Percentiles rank a stretch among this genome's conserved stretches.
These are phyloP conservation scores for Porogramme epimiltina DNA, from an alignment of 1,284 basidiomycete species.

Conservation along the genomic window DNA sequence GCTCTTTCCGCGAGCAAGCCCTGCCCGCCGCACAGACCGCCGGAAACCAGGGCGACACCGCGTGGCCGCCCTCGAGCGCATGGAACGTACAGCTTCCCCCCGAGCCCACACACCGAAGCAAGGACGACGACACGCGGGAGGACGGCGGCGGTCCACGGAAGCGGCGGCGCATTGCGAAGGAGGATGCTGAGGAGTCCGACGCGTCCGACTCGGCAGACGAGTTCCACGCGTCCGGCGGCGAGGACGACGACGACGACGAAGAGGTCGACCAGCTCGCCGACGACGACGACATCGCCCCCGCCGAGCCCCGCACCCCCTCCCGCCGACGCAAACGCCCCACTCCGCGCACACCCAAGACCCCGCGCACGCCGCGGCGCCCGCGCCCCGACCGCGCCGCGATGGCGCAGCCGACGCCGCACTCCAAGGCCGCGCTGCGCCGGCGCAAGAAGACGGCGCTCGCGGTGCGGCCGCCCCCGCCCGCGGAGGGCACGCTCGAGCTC, in stretches of 20 bases:
- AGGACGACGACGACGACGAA: constrained; percentile 1
- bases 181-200: background rate
- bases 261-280: background rate
- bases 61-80: constrained; percentile 10
- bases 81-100: constrained; percentile 12
- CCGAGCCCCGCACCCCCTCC: constrained; percentile 5
- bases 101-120: background rate
- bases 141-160: background rate
- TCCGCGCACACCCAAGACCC: constrained; percentile 22
- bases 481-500: constrained; percentile 33
- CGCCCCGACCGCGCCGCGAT: constrained; percentile 29
- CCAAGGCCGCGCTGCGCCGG: constrained; percentile 56
- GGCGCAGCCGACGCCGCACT: constrained; percentile 67
- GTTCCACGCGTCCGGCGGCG: constrained; percentile 1
- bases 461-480: constrained; percentile 39
- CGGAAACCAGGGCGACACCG: constrained; percentile 5
- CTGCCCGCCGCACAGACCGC: constrained; percentile 33
- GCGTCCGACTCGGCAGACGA: background rate
- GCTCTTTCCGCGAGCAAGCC: constrained; percentile 43
- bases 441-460: constrained; percentile 38
- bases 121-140: background rate
- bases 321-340: constrained; percentile 29
- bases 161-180: background rate
- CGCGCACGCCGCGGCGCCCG: constrained; percentile 28
- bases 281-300: background rate